These are phyloP conservation scores for Trichoderma sp. DNA, from an alignment of 2,329 filamentous ascomycete genomes.

Conservation along the genomic window DNA sequence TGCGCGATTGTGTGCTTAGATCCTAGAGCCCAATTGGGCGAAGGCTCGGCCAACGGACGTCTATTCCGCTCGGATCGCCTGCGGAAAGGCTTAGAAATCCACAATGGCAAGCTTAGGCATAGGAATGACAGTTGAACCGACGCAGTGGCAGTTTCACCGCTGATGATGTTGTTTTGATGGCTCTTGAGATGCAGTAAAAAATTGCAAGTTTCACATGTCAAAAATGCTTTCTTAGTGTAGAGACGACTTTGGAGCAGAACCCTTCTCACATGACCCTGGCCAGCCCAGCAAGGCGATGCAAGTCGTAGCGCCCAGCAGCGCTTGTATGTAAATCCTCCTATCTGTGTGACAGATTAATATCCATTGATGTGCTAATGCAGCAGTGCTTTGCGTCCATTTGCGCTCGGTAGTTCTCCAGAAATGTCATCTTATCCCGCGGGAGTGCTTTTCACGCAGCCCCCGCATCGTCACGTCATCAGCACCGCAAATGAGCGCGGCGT, in stretches of 20 bases:
- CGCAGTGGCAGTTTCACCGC: background rate
- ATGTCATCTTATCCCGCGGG: background rate
- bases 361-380: background rate
- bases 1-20: conserved; percentile 17
- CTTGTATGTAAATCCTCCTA: background rate
- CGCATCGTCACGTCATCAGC: conserved; percentile 18
- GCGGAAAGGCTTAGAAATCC: conserved; percentile 12
- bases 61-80: conserved; percentile 3
- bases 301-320: background rate
- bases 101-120: background rate
- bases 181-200: background rate
- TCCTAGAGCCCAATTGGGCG: conserved; percentile 18
- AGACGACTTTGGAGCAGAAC: background rate
- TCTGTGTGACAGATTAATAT: background rate
- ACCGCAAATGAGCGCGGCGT: conserved; percentile 3
- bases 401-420: background rate
- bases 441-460: background rate
- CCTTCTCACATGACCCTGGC: background rate
- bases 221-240: background rate
- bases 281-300: background rate
- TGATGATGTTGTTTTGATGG: background rate
- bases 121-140: background rate
- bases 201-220: background rate
- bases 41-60: conserved; percentile 2
- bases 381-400: conserved; percentile 3